Base-by-base conservation (phyloP, 345 rosid species). In the Lepidium aucheri region DNA sequence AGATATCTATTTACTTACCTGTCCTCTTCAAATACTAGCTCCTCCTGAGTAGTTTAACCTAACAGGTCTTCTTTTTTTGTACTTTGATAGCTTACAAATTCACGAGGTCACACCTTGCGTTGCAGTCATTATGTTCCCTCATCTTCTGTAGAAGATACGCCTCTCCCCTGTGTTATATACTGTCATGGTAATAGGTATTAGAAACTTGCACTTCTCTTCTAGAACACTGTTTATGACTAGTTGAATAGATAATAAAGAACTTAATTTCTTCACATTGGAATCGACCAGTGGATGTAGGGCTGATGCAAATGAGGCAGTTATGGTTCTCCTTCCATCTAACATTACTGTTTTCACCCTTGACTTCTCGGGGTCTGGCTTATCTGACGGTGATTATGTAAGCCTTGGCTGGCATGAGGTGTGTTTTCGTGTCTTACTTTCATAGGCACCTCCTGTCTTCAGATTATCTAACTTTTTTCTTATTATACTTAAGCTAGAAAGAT, bases 261-360 rank as follows among this genome's bases (percentile, higher is more conserved):
- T 71, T 78, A n/a, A 77, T 62, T 62, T 46, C 34, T 47, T 58
- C 67, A 42, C 41, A 50, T 58, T 38, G 76, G 69, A 45, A 69
- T 71, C 41, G 52, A 65, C 46, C 86, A 94, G 99, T 82, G 99
- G 99, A 47, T 86, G 99, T 81, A 85, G 97, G 74, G 97, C 95
- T 60, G 99, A 94, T 67, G 97, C 96, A 65, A 90, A 90, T 86
- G 97, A 94, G 81, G 99, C 92, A 64, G 99, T 86, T 9, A 86
- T 94, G 67, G 85, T 90, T 68, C 84, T 90, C 64, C 90, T 94
- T 65, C 93, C 96, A 40, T 88, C 97, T 53, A 94, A 90, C 75
- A 94, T 94, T 44, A 86, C 97, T 32, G 91, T 94, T 73, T 90
- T 94, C 69, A 79, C 99, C 13, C 93, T 94, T 68, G 99, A 94